phyloP scores from a whole-genome alignment of 2,329 filamentous ascomycete genomes.

The Xylaria hypoxylon region DNA sequence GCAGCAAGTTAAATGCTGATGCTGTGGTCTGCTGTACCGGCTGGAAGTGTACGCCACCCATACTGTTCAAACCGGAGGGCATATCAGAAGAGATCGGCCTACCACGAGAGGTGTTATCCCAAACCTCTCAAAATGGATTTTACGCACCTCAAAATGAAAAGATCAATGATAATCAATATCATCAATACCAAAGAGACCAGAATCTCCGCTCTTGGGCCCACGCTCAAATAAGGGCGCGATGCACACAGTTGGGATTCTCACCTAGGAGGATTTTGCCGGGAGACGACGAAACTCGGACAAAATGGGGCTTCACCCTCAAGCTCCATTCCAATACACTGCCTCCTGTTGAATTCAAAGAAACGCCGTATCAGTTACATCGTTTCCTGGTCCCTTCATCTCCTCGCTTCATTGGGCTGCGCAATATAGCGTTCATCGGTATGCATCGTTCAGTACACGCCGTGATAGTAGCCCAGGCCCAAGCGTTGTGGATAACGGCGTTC shows the following conservation, averaged over 20 bases:
- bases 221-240: slow-evolving; percentile 6
- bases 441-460: slow-evolving; percentile 50
- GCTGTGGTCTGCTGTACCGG: slow-evolving; percentile 32
- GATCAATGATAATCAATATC: background rate
- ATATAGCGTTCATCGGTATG: slow-evolving; percentile 51
- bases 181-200: background rate
- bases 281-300: background rate
- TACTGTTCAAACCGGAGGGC: slow-evolving; percentile 26
- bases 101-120: background rate
- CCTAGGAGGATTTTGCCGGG: slow-evolving; percentile 17
- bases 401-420: slow-evolving; percentile 36
- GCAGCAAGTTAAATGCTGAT: slow-evolving; percentile 20
- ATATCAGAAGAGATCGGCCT: slow-evolving; percentile 24
- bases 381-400: slow-evolving; percentile 47
- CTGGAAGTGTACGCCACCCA: slow-evolving; percentile 28
- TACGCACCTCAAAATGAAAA: background rate
- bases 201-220: background rate
- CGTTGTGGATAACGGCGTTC: slow-evolving; percentile 68
- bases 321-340: slow-evolving; percentile 3
- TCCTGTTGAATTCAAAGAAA: background rate
- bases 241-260: slow-evolving; percentile 9
- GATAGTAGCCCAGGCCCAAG: slow-evolving; percentile 53
- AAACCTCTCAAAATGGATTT: background rate
- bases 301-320: background rate
- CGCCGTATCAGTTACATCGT: slow-evolving; percentile 44